Percentiles rank a stretch among this genome's conserved stretches.
Conservation (phyloP, 345 rosid species). For the Raphanus sativus region DNA sequence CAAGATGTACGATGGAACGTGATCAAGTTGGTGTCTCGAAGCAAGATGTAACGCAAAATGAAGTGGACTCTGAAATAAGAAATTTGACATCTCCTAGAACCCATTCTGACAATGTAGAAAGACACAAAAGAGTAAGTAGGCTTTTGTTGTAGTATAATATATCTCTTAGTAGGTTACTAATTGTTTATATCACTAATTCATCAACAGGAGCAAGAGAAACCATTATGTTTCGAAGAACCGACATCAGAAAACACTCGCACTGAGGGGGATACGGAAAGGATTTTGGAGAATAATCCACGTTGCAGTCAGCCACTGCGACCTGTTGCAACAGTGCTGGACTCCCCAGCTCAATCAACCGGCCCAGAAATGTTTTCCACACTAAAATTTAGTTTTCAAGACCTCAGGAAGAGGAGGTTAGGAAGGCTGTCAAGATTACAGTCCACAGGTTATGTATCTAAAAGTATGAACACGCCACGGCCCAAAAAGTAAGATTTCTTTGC, state of each 20-base stretch:
- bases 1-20: constrained; percentile 36
- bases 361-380: constrained; percentile 59
- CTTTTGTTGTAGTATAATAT: constrained; percentile 3
- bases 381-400: constrained; percentile 72
- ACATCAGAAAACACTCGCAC: constrained; percentile 40
- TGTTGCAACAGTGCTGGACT: constrained; percentile 45
- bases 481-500: constrained; percentile 27
- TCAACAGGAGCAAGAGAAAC: constrained; percentile 47
- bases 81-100: constrained; percentile 36
- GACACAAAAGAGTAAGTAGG: constrained; percentile 46
- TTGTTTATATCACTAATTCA: constrained; percentile 13
- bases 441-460: constrained; percentile 39
- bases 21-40: constrained; percentile 41
- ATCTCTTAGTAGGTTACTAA: background rate
- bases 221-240: constrained; percentile 36
- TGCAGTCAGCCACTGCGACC: constrained; percentile 43
- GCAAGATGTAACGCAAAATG: constrained; percentile 43
- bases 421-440: constrained; percentile 55
- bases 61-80: constrained; percentile 38
- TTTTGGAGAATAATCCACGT: constrained; percentile 42
- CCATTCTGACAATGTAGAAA: constrained; percentile 34
- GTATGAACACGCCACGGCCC: constrained; percentile 49
- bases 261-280: constrained; percentile 33
- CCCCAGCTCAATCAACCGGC: constrained; percentile 48
- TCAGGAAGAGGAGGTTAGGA: constrained; percentile 59